phyloP scores from a whole-genome alignment of 177 flowering plant species.

The Viscum album region DNA sequence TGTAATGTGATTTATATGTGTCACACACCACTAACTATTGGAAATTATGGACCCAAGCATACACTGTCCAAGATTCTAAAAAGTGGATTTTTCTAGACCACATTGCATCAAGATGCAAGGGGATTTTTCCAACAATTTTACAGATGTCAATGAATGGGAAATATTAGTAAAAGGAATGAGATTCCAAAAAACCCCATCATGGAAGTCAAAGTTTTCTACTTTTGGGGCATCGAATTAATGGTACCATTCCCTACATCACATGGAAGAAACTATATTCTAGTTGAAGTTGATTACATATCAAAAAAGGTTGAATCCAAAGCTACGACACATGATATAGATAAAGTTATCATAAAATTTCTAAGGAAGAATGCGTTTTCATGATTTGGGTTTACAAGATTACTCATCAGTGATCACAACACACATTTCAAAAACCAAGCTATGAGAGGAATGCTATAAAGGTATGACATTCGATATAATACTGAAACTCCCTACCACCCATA shows the following conservation, averaged over 20 bases:
- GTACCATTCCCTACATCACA: background rate
- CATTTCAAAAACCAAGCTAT: background rate
- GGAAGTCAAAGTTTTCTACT: background rate
- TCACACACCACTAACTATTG: background rate
- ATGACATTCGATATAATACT: background rate
- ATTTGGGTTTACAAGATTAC: background rate
- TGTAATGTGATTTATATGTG: background rate
- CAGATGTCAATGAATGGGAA: background rate
- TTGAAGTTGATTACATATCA: no score
- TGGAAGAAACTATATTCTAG: background rate
- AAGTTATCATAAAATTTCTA: background rate
- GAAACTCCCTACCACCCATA: background rate
- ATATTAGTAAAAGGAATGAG: background rate
- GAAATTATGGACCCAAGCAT: background rate
- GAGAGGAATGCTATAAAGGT: background rate
- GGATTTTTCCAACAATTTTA: background rate
- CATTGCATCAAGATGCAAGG: background rate
- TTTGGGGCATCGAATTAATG: background rate
- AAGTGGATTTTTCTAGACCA: no score
- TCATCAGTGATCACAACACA: background rate
- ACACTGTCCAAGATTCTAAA: background rate
- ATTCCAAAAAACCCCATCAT: background rate
- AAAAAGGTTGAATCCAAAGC: no score
- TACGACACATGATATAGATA: background rate
- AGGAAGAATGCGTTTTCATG: background rate